Base-by-base conservation (phyloP, 805 yeast genomes). In the Candida awuae region DNA sequence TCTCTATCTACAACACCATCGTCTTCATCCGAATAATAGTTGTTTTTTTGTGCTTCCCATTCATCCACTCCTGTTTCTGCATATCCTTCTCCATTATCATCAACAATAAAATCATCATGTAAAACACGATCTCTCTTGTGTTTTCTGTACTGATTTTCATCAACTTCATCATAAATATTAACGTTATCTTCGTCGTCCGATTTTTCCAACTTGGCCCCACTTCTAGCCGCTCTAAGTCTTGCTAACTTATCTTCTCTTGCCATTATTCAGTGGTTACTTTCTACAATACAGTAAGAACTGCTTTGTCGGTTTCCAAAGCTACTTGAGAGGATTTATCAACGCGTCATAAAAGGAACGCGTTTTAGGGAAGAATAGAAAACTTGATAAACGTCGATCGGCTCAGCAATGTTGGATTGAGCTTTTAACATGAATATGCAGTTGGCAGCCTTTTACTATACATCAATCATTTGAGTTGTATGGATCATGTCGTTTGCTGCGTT, bases 41-140 rank as follows among this genome's bases (percentile, higher is more conserved):
- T 73, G 37, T 67, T 62, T 31, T 70, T 73, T 38, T 67, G 65
- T 25, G 66, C 59, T 43, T 79, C 94, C 88, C 94, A 86, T 43
- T 86, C 95, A 51, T 90, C 94, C 7, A 71, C 84, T 42, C 98
- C 98, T 31, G 83, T 83, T 51, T 92, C 97, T 1, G 86, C 88
- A 54, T 90, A 90, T 0, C 97, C 97, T 47, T 80, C 82, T 22
- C 96, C 96, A 49, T 83, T 78, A 57, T 90, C 97, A 56, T 87
- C 96, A 2, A 86, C 94, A 27, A 90, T 92, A 56, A 90, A 90
- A 58, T 90, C 96, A 53, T 90, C 96, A 45, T 83, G 80, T 59
- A 86, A 68, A 34, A 92, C 67, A 42, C 87, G 84, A 42, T 82
- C 76, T 51, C 94, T 75, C 56, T 84, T 84, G 55, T 77, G 83